These are phyloP conservation scores for Rhizophora apiculata DNA, from an alignment of 345 rosid genomes.

Conservation along the genomic window DNA sequence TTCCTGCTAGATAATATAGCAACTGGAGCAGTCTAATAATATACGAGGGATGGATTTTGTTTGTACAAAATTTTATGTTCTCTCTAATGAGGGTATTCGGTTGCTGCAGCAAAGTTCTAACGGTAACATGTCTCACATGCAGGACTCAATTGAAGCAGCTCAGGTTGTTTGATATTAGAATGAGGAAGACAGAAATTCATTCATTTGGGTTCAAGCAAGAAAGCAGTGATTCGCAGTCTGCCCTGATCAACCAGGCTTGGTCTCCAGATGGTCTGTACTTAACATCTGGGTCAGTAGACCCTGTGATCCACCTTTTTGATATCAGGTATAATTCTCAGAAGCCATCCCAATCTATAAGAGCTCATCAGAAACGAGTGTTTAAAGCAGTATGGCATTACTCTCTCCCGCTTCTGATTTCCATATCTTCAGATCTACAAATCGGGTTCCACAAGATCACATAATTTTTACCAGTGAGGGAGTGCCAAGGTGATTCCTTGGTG, in stretches of 20 bases:
- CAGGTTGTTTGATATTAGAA: slow-evolving; percentile 68
- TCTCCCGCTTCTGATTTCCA: slow-evolving; percentile 70
- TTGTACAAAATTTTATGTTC: neutral
- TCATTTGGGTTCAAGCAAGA: slow-evolving; percentile 94
- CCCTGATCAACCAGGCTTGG: slow-evolving; percentile 89
- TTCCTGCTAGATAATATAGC: no score
- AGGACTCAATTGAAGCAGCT: slow-evolving; percentile 84
- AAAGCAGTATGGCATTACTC: slow-evolving; percentile 82
- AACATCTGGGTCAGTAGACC: slow-evolving; percentile 92
- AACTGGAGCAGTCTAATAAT: neutral
- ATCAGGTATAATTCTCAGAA: slow-evolving; percentile 67
- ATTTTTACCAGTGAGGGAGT: neutral
- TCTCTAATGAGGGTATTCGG: neutral
- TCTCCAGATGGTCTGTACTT: slow-evolving; percentile 82
- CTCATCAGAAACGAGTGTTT: slow-evolving; percentile 84
- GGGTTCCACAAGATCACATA: slow-evolving; percentile 62
- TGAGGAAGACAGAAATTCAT: slow-evolving; percentile 77
- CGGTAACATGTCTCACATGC: slow-evolving; percentile 17
- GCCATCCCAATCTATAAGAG: slow-evolving; percentile 81
- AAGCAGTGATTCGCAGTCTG: slow-evolving; percentile 89
- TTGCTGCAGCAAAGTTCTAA: neutral
- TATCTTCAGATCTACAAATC: slow-evolving; percentile 81
- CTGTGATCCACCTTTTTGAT: slow-evolving; percentile 81
- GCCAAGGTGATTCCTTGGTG: neutral
- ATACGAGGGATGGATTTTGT: neutral